Evolutionary conservation across 2,329 filamentous ascomycete genomes (phyloP), one percentile per base, ranked within the genome.

Genomic region (Rhynchosporium graminicola): DNA sequence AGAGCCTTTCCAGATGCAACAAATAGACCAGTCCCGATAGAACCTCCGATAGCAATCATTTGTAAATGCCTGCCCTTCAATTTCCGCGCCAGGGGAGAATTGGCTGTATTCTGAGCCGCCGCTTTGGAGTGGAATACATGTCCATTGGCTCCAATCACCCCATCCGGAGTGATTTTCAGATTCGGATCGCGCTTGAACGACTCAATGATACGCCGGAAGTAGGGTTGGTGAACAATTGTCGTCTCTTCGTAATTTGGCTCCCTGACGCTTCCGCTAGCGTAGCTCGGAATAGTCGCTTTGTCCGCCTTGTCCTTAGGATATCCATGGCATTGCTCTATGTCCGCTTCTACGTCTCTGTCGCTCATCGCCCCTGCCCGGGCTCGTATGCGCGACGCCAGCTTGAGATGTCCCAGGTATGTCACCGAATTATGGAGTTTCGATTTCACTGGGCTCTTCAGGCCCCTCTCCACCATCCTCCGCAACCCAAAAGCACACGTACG

Each of bases 21-120:
- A 74, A 97, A 97, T 2, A 97, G 80, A 67, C 93, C 92, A 29
- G 90, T 93, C 63, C 88, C 90, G 71, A 97, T 97, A 10, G 90
- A 94, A 48, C 93, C 93, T 70, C 92, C 92, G 69, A 97, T 96
- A 13, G 94, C 94, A 80, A 97, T 97, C 94, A 97, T 97, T 79
- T 97, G 93, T 74, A 97, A 74, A 79, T 98, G 94, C 54, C 92
- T 83, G 26, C 87, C 87, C 77, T 96, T 95, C 69, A 96, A 78
- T 74, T 87, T 88, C 71, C 92, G 83, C 57, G 89, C 86, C 57
- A 98, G 81, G 7, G 89, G 86, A 51, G 90, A 88, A 67, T 87
- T 83, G 3, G 91, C 89, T 1, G 91, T 93, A 48, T 81, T 81
- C 15, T 77, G 75, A 0, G 82, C 83, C 0, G 84, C 85, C 59